phyloP scores from a whole-genome alignment of 257 asterid genomes.

The Solanum chiquidenum region DNA sequence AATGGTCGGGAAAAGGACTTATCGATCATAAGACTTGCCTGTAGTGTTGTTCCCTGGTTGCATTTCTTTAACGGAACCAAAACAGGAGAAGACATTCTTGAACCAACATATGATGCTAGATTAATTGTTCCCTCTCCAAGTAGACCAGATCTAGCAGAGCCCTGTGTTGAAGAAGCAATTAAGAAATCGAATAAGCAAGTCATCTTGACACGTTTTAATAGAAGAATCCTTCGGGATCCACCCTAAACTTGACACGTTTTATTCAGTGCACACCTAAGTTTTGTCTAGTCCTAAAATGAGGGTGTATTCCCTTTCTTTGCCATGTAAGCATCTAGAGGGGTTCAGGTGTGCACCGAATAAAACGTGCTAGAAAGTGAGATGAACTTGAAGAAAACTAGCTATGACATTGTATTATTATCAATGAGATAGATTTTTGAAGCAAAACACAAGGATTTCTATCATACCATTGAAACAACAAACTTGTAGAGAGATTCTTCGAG shows the following conservation, averaged over 20 bases:
- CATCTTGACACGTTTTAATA: background rate
- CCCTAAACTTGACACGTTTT: background rate
- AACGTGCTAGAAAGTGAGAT: background rate
- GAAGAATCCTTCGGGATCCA: background rate
- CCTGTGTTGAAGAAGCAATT: slow-evolving; percentile 27
- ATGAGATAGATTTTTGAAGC: background rate
- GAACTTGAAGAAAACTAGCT: background rate
- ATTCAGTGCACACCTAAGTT: background rate
- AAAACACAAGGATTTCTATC: background rate
- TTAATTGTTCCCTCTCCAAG: slow-evolving; percentile 76
- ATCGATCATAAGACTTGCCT: slow-evolving; percentile 24
- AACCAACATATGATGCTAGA: slow-evolving; percentile 33
- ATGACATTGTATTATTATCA: background rate
- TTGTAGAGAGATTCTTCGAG: slow-evolving; percentile 57
- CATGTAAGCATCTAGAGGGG: background rate
- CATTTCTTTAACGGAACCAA: slow-evolving; percentile 63
- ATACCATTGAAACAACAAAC: slow-evolving; percentile 65
- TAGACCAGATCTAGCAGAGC: slow-evolving; percentile 57
- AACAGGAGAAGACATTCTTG: slow-evolving; percentile 47
- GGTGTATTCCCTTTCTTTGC: background rate
- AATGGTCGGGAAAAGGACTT: background rate
- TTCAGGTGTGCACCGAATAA: background rate
- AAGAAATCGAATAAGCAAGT: background rate
- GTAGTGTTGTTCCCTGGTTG: slow-evolving; percentile 60
- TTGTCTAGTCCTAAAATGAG: background rate